Evolutionary conservation across 495 filamentous ascomycete genomes (phyloP).

Genomic region (Talaromyces trachyspermus): DNA sequence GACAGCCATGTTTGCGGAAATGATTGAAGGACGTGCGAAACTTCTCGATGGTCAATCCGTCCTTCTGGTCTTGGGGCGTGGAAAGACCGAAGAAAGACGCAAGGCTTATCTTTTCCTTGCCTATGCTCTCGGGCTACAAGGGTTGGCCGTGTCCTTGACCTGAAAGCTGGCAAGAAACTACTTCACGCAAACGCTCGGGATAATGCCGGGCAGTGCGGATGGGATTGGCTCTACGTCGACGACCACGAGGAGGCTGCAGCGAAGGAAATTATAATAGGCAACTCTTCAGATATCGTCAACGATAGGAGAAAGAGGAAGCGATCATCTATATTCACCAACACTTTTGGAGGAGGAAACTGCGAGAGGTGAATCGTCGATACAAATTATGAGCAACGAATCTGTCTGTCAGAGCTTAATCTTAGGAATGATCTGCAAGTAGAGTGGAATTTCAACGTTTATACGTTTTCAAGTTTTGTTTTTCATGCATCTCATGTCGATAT

Average conservation of each 20-base stretch:
- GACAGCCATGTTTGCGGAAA: conserved; percentile 46
- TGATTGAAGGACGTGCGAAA: conserved; percentile 49
- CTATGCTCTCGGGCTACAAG: conserved; percentile 65
- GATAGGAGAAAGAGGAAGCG: conserved; percentile 44
- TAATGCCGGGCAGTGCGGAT: conserved; percentile 33
- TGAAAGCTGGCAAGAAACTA: conserved; percentile 52
- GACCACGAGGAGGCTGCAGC: conserved; percentile 46
- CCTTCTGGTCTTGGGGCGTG: conserved; percentile 66
- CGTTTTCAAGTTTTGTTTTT: background rate
- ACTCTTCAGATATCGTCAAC: conserved; percentile 8
- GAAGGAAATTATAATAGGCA: conserved; percentile 30
- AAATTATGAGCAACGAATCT: conserved; percentile 74
- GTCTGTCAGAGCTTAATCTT: conserved; percentile 91
- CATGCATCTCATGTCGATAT: background rate
- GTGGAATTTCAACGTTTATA: conserved; percentile 10
- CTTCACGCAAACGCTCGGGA: conserved; percentile 38
- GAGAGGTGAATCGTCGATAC: conserved; percentile 28
- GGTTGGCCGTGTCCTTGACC: conserved; percentile 55
- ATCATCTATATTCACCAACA: conserved; percentile 7
- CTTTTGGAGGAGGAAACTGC: conserved; percentile 13
- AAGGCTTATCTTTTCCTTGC: conserved; percentile 66
- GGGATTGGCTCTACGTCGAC: conserved; percentile 80
- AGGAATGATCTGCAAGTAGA: conserved; percentile 65
- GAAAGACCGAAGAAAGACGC: conserved; percentile 54
- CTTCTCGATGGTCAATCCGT: conserved; percentile 61